Percentiles rank a stretch among this genome's conserved stretches.
Evolutionary conservation across 2,329 filamentous ascomycete genomes (phyloP).

Genomic region (Pyrenophora graminea): DNA sequence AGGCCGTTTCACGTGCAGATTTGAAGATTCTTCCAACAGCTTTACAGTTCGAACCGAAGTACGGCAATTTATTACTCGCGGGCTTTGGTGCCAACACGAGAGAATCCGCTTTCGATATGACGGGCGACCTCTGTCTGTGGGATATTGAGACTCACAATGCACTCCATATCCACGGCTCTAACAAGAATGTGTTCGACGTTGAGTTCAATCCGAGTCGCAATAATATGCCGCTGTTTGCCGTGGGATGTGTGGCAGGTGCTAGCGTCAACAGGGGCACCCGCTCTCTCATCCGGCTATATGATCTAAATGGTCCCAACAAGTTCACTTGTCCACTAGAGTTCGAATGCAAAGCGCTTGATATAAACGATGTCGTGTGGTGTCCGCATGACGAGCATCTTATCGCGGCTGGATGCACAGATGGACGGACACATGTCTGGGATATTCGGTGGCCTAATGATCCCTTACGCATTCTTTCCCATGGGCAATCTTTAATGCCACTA

Average conservation of each 20-base stretch:
- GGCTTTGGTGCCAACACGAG: conserved; percentile 55
- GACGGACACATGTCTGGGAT: conserved; percentile 65
- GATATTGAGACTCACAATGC: conserved; percentile 50
- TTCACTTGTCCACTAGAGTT: conserved; percentile 49
- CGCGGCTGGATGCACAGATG: conserved; percentile 64
- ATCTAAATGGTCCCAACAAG: conserved; percentile 38
- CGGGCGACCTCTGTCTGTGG: conserved; percentile 61
- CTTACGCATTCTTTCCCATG: conserved; percentile 58
- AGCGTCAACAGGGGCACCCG: conserved; percentile 48
- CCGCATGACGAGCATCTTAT: conserved; percentile 57
- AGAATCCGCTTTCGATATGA: conserved; percentile 42
- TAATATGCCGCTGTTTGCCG: conserved; percentile 54
- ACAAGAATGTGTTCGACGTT: conserved; percentile 62
- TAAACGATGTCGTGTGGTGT: conserved; percentile 63
- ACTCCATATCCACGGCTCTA: conserved; percentile 52
- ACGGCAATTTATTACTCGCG: conserved; percentile 54
- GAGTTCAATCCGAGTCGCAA: conserved; percentile 56
- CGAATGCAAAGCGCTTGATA: conserved; percentile 63
- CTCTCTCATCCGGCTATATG: conserved; percentile 60
- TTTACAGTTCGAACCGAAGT: conserved; percentile 37
- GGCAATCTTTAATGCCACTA: conserved; percentile 55
- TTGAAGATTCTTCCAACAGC: conserved; percentile 38
- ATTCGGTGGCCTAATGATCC: conserved; percentile 51
- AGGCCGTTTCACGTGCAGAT: conserved; percentile 34
- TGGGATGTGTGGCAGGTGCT: conserved; percentile 53